Evolutionary conservation across 78 protist genomes (phyloP), one percentile per base, ranked within the genome.

Genomic region (Acrasis kona): DNA sequence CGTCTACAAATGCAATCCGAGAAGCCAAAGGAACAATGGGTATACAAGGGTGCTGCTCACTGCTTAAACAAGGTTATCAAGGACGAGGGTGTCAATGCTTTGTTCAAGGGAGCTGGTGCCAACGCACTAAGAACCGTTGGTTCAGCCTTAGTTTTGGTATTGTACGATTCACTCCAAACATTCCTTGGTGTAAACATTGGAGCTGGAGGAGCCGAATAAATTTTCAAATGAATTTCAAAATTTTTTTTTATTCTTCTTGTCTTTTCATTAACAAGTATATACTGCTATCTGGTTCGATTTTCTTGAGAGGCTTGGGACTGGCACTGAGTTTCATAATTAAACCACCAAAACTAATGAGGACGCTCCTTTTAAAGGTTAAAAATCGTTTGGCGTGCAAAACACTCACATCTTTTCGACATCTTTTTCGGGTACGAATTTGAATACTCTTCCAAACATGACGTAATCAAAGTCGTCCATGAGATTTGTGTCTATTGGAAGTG

Each of bases 91-190:
- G 64, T 79, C 71, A 30, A 74, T 50, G 82, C 98, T 29, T 77
- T 96, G 90, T 96, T 96, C 95, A 96, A 96, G 89, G 98, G 98
- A 50, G 96, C 97, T 27, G 87, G 91, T 31, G 87, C 97, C 39
- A 96, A 96, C 92, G 80, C 82, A 34, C 79, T 96, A 75, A 84
- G 98, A 57, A 90, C 87, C 57, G 65, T 89, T 9, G 98, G 87
- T 41, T 91, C 92, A 68, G 98, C 98, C 10, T 35, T 72, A 8
- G 97, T 92, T 65, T 88, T 96, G 19, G 97, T 79, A 70, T 77
- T 77, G 5, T 95, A 83, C 87, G 98, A 95, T 83, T 74, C 87
- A 85, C 39, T 95, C 80, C 78, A 95, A 87, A n/a, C 36, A 41
- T 8, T 28, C 39, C 7, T 81, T 69, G 39, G 3, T 10, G 5